Conservation (phyloP, 2,329 filamentous ascomycete species). For the Diaporthe longicolla region DNA sequence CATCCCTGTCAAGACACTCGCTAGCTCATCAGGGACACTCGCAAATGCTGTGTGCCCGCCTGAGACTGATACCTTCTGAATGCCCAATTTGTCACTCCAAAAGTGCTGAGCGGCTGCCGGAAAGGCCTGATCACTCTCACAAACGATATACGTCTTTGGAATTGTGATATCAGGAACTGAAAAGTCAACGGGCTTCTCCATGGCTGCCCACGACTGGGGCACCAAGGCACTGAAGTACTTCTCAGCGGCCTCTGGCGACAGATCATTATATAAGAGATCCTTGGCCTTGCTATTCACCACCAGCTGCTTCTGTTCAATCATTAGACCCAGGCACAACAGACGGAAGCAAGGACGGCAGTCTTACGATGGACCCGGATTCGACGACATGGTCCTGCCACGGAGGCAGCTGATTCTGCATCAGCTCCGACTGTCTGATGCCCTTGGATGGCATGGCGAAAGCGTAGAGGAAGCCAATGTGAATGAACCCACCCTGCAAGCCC, state of each 20-base stretch:
- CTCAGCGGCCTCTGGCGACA: not conserved
- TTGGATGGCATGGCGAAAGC: conserved; percentile 1
- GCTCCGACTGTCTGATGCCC: not conserved
- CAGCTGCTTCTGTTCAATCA: not conserved
- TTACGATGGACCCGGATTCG: not conserved
- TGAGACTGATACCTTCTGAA: not conserved
- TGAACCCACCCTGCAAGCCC: not conserved
- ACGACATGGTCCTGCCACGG: not conserved
- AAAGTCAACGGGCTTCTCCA: not conserved
- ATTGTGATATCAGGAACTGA: not conserved
- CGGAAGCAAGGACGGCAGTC: not conserved
- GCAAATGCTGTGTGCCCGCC: conserved; percentile 9
- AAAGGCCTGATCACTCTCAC: conserved; percentile 4
- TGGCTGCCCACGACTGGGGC: not conserved
- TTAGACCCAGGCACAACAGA: not conserved
- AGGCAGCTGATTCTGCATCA: not conserved
- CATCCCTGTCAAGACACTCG: not conserved
- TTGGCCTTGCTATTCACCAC: not conserved
- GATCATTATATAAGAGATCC: not conserved
- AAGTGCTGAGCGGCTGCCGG: not conserved
- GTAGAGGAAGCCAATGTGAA: not conserved
- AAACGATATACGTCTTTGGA: conserved; percentile 16
- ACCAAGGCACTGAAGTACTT: not conserved
- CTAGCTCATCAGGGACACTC: conserved; percentile 12
- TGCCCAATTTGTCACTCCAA: not conserved